phyloP scores from a whole-genome alignment of 352 stramenopile genomes.

The Pythium myriotylum region DNA sequence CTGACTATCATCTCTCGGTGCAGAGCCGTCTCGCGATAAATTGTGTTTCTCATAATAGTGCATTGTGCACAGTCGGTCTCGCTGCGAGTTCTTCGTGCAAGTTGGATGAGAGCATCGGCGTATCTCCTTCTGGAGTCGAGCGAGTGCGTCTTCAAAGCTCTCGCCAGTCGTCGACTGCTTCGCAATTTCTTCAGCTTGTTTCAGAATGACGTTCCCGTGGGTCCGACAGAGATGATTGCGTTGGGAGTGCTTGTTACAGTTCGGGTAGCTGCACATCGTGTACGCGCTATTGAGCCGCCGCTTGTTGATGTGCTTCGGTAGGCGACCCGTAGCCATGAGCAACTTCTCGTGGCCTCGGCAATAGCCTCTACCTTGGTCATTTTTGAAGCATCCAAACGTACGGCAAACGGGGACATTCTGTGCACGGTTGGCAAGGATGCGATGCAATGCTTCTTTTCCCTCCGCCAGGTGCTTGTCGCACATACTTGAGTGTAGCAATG shows the following conservation, averaged over 20 bases:
- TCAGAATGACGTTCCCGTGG: constrained; percentile 78
- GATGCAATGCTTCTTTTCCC: constrained; percentile 74
- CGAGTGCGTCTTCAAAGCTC: constrained; percentile 73
- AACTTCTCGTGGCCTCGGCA: constrained; percentile 87
- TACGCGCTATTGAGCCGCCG: constrained; percentile 87
- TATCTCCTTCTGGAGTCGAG: constrained; percentile 74
- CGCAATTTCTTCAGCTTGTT: constrained; percentile 73
- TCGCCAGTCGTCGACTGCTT: constrained; percentile 45
- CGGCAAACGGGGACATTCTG: constrained; percentile 82
- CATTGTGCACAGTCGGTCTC: constrained; percentile 81
- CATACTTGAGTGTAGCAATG: constrained; percentile 60
- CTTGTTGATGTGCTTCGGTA: constrained; percentile 81
- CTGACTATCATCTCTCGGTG: constrained; percentile 6
- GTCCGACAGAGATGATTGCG: constrained; percentile 85
- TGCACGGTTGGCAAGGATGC: constrained; percentile 55
- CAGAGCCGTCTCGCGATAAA: constrained; percentile 33
- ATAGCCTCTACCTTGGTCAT: constrained; percentile 85
- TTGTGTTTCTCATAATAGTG: constrained; percentile 83
- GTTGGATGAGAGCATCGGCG: constrained; percentile 73
- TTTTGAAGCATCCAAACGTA: constrained; percentile 85
- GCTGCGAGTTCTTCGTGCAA: constrained; percentile 87
- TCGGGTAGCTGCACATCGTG: constrained; percentile 88
- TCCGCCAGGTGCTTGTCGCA: constrained; percentile 70
- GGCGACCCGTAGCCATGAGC: constrained; percentile 76
- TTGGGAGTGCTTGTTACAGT: constrained; percentile 85